Evolutionary conservation across 2,329 filamentous ascomycete species (phyloP), one percentile per base, ranked within the genome.

Genomic region (Coleophoma crateriformis): DNA sequence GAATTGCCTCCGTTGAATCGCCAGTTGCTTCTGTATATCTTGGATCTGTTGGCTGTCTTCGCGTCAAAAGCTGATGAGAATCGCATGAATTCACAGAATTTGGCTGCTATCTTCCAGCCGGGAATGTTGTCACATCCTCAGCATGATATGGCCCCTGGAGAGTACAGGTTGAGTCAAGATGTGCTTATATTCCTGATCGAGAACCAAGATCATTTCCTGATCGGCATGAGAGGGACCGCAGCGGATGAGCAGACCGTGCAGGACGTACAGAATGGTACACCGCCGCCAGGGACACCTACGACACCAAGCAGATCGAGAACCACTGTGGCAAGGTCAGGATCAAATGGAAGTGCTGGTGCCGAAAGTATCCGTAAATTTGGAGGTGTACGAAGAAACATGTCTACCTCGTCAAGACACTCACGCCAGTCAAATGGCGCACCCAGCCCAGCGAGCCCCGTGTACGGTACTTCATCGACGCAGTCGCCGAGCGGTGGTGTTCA

Each of bases 161-260:
- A 97, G 64, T 99, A 99, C 66, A 85, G 90, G 33, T 75, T 99
- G 6, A 97, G 95, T 65, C 94, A 99, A 75, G 92, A 94, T 61
- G 92, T 99, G 17, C 79, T 99, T 55, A 96, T 99, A 46, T 99
- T 99, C 68, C 73, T 99, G 59, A 99, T 99, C 58, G 91, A 97
- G 65, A 96, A 99, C 62, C 94, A 99, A 67, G 94, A 99, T 63
- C 89, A 96, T 68, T 99, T 99, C 75, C 74, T 99, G 57, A 95
- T 99, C 56, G 94, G 94, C 49, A 99, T 99, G 94, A 89, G 90
- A 64, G 94, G 94, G 41, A 96, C 91, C n/a, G 91, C 84, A n/a
- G 88, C 91, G n/a, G 91, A 96, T 64, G 89, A 95, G 64, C 47
- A 79, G 64, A 85, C 81, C 1, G 78, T 79, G 58, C 73, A 79